Evolutionary conservation across 805 yeast species (phyloP).

Genomic region (Wickerhamomyces kurtzmanii): DNA sequence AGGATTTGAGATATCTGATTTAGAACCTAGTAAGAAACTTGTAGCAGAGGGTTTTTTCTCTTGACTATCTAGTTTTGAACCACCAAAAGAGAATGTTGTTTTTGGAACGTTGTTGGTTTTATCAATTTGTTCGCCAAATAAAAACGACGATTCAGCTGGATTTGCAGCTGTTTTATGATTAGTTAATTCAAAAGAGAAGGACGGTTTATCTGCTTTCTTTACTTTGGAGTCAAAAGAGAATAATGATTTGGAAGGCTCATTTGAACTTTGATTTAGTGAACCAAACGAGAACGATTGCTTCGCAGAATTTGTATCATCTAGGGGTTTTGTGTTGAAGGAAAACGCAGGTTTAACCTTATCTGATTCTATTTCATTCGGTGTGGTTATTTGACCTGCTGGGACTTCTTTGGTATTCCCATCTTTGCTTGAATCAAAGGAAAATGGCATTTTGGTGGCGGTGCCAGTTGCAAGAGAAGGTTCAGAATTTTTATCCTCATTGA

Average conservation of each 20-base stretch:
- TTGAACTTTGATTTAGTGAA: neutral
- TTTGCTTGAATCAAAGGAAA: conserved; percentile 1
- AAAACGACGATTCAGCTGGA: no score
- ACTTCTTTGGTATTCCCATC: neutral
- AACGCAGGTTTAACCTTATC: neutral
- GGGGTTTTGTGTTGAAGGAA: neutral
- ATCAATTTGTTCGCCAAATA: neutral
- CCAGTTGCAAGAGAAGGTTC: neutral
- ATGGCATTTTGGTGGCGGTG: neutral
- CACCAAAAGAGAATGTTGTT: neutral
- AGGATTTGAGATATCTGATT: no score
- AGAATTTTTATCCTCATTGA: neutral
- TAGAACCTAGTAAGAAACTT: no score
- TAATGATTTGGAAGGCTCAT: neutral
- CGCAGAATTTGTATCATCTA: conserved; percentile 1
- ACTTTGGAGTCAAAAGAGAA: conserved; percentile 1
- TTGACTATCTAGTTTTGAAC: neutral
- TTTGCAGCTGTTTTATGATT: neutral
- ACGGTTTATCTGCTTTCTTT: neutral
- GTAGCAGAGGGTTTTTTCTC: neutral
- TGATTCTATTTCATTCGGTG: neutral
- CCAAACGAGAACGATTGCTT: conserved; percentile 5
- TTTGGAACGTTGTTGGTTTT: neutral
- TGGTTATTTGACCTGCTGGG: neutral
- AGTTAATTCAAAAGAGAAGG: neutral